Evolutionary conservation across 2,329 filamentous ascomycete genomes (phyloP).

Genomic region (Diplodia seriata): DNA sequence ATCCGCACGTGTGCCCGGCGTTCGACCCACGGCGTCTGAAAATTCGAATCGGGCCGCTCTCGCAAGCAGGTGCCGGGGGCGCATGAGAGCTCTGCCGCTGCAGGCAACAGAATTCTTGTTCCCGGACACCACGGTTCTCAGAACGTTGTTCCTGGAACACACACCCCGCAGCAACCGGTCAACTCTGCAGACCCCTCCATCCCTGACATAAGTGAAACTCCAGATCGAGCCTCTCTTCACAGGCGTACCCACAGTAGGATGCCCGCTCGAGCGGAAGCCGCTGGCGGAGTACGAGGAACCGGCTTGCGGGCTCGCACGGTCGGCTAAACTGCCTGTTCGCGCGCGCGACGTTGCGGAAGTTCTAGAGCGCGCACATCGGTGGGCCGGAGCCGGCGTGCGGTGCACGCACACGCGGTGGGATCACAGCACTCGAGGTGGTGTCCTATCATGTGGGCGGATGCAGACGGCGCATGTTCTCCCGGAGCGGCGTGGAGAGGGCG

Average conservation of each 20-base stretch:
- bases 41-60: constrained; percentile 19
- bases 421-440: constrained; percentile 5
- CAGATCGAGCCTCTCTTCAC: constrained; percentile 18
- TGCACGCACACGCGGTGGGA: constrained; percentile 1
- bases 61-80: background rate
- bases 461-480: constrained; percentile 5
- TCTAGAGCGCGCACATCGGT: constrained; percentile 20
- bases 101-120: constrained; percentile 22
- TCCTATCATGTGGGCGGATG: constrained; percentile 20
- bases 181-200: constrained; percentile 11
- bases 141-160: background rate
- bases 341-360: constrained; percentile 2
- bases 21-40: background rate
- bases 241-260: constrained; percentile 6
- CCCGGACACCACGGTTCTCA: constrained; percentile 14
- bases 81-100: constrained; percentile 4
- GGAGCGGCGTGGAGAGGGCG: background rate
- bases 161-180: constrained; percentile 28
- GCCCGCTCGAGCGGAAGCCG: background rate
- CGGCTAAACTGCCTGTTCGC: constrained; percentile 19
- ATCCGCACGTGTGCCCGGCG: constrained; percentile 9
- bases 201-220: constrained; percentile 28
- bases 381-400: background rate
- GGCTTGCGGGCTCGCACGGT: constrained; percentile 5
- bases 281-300: background rate